phyloP scores from a whole-genome alignment of 1,284 basidiomycete genomes.

The Ceratobasidium sp. region DNA sequence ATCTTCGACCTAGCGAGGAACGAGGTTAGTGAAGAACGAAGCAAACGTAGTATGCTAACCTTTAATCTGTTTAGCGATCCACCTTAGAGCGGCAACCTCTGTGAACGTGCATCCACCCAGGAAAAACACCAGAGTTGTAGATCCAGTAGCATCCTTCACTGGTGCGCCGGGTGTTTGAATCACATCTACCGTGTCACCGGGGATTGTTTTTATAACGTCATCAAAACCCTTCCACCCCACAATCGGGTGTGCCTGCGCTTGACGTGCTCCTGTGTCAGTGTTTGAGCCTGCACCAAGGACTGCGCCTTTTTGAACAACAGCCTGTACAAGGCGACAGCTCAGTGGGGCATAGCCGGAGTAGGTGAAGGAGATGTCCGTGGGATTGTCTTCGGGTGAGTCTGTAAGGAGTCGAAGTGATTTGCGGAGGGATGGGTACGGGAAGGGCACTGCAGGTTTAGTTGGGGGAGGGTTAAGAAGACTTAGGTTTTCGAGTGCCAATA shows the following conservation, averaged over 20 bases:
- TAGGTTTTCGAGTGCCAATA: conserved; percentile 83
- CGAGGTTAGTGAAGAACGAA: conserved; percentile 43
- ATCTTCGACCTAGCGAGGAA: conserved; percentile 73
- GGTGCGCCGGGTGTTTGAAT: conserved; percentile 62
- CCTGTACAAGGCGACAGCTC: conserved; percentile 91
- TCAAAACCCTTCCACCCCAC: conserved; percentile 98
- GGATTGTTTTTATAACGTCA: conserved; percentile 83
- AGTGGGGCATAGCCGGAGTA: conserved; percentile 98
- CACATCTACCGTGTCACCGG: conserved; percentile 89
- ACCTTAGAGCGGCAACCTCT: conserved; percentile 93
- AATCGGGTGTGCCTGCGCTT: conserved; percentile 82
- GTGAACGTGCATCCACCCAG: conserved; percentile 98
- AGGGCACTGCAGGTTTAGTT: conserved; percentile 55
- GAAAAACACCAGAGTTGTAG: conserved; percentile 95
- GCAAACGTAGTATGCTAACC: conserved; percentile 63
- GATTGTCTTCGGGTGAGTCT: conserved; percentile 81
- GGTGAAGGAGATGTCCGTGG: conserved; percentile 94
- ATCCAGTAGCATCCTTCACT: conserved; percentile 57
- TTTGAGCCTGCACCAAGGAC: conserved; percentile 65
- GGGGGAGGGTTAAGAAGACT: conserved; percentile 67
- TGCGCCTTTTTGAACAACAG: conserved; percentile 89
- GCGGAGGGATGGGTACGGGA: conserved; percentile 77
- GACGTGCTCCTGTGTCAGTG: conserved; percentile 58
- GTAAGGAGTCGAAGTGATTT: conserved; percentile 92
- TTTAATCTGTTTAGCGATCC: conserved; percentile 85